Percentiles rank a stretch among this genome's conserved stretches.
phyloP scores from a whole-genome alignment of 148 eudicot genomes.

The Camellia sinensis region DNA sequence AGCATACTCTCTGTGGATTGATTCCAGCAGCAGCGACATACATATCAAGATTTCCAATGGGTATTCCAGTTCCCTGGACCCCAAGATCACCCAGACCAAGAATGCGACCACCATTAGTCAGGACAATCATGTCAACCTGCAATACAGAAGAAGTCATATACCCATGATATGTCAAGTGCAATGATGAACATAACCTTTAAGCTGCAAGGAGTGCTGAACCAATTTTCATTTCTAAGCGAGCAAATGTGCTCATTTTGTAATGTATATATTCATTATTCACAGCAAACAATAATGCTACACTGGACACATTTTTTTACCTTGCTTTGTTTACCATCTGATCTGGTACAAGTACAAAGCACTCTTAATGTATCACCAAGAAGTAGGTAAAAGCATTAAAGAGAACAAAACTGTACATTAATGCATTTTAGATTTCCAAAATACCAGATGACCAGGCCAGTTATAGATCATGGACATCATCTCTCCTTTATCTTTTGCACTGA shows the following conservation, averaged over 20 bases:
- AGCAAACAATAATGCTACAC: neutral
- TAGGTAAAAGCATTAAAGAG: neutral
- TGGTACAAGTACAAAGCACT: neutral
- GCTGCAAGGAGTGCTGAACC: too few relatives aligned
- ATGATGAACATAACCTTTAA: too few relatives aligned
- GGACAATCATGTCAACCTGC: slow-evolving; percentile 95
- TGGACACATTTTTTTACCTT: too few relatives aligned
- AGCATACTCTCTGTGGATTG: slow-evolving; percentile 83
- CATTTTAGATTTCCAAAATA: slow-evolving; percentile 26
- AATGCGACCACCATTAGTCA: slow-evolving; percentile 99
- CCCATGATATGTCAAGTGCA: too few relatives aligned
- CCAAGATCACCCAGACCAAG: slow-evolving; percentile 99
- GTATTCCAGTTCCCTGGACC: slow-evolving; percentile 97
- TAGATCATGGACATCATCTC: slow-evolving; percentile 99
- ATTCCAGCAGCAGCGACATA: slow-evolving; percentile 99
- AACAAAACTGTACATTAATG: neutral
- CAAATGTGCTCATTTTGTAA: neutral
- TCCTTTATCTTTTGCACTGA: slow-evolving; percentile 96
- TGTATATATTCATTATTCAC: neutral
- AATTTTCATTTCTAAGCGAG: neutral
- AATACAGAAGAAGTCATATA: slow-evolving; percentile 6
- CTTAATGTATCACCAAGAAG: neutral
- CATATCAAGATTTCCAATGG: slow-evolving; percentile 95
- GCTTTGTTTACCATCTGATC: too few relatives aligned
- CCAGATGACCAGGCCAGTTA: slow-evolving; percentile 79